Conservation (phyloP, 805 yeast species). For the Metschnikowia matae region DNA sequence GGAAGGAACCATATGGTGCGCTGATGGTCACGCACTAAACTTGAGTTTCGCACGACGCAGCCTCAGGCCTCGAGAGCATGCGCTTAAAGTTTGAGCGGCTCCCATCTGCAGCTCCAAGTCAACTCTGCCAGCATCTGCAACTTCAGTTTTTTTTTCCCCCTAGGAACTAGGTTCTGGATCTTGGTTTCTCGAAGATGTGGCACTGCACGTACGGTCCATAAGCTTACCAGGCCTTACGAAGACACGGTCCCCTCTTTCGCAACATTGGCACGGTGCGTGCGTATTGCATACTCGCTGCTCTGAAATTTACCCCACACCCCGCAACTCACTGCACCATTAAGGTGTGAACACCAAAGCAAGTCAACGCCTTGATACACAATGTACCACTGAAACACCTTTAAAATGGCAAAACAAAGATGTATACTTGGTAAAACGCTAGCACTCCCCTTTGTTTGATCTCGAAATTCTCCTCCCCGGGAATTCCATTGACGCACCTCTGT, state of each 20-base stretch:
- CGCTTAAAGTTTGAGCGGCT: not conserved
- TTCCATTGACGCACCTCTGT: too few relatives aligned
- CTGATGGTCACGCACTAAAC: constrained; percentile 17
- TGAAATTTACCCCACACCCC: constrained; percentile 12
- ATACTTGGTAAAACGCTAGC: not conserved
- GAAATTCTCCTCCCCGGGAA: too few relatives aligned
- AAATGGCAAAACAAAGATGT: not conserved
- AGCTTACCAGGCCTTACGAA: not conserved
- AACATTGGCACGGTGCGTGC: constrained; percentile 10
- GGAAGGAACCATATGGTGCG: constrained; percentile 8
- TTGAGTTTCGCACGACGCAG: constrained; percentile 15
- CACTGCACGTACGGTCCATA: not conserved
- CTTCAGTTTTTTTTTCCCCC: not conserved
- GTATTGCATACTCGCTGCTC: constrained; percentile 5
- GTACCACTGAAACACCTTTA: not conserved
- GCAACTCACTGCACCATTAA: not conserved
- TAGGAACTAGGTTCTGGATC: too few relatives aligned
- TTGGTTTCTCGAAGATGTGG: too few relatives aligned
- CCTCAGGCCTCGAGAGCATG: not conserved
- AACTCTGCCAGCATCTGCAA: not conserved
- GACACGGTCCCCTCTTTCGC: constrained; percentile 12
- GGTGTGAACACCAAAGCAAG: not conserved
- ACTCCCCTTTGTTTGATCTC: too few relatives aligned
- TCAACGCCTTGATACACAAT: not conserved
- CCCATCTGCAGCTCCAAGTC: not conserved